Conservation (phyloP, 768 basidiomycete species). For the Lactarius deliciosus region DNA sequence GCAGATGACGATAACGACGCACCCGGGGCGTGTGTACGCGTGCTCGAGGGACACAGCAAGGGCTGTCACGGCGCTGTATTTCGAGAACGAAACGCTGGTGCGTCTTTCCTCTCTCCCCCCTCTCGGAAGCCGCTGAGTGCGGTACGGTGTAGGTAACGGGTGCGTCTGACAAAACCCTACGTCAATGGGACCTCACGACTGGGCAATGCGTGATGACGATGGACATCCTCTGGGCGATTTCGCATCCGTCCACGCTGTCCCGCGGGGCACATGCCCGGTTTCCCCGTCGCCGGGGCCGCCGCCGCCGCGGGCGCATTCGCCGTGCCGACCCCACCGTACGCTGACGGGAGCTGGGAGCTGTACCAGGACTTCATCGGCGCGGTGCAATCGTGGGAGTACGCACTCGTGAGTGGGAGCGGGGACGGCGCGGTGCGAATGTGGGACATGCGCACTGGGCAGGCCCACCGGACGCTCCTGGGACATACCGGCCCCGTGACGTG, state of each 20-base stretch:
- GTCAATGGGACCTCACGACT: constrained; percentile 96
- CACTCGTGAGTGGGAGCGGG: constrained; percentile 93
- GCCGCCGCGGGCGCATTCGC: constrained; percentile 67
- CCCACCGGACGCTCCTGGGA: constrained; percentile 88
- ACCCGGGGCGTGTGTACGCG: constrained; percentile 60
- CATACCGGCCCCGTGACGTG: constrained; percentile 94
- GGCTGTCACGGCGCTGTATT: constrained; percentile 91
- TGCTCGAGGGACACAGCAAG: constrained; percentile 89
- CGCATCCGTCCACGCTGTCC: constrained; percentile 68
- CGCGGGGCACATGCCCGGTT: constrained; percentile 42
- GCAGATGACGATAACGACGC: not conserved
- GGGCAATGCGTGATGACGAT: constrained; percentile 99
- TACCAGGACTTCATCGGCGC: constrained; percentile 98
- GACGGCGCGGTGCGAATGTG: constrained; percentile 99
- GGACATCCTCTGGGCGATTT: constrained; percentile 99
- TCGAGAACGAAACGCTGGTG: constrained; percentile 92
- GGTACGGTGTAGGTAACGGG: constrained; percentile 74
- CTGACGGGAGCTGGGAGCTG: constrained; percentile 91
- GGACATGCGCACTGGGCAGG: constrained; percentile 99
- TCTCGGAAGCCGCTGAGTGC: not conserved
- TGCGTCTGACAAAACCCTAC: constrained; percentile 95
- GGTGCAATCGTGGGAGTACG: constrained; percentile 98
- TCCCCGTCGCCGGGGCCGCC: constrained; percentile 51
- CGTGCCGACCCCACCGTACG: constrained; percentile 81
- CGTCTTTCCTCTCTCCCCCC: constrained; percentile 32